Evolutionary conservation across 78 protist species (phyloP).

Genomic region (Ministeria vibrans): DNA sequence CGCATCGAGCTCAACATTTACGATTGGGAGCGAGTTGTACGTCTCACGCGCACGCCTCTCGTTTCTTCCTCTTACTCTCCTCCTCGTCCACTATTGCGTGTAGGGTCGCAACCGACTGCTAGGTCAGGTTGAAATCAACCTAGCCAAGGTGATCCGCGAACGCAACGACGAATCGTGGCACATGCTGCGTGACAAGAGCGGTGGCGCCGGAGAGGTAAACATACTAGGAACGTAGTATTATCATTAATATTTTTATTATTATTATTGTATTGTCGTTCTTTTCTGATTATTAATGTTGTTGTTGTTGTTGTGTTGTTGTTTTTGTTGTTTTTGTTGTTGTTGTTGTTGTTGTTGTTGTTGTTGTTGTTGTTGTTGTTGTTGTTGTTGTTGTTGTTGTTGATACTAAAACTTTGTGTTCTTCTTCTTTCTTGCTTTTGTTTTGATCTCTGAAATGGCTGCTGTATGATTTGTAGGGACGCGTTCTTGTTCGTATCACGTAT

Average conservation of each 20-base stretch:
- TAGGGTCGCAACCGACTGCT: not conserved
- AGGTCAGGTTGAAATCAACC: not conserved
- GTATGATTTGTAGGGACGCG: too few relatives aligned
- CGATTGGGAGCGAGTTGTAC: too few relatives aligned
- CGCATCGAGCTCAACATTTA: too few relatives aligned
- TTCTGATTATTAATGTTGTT: not conserved
- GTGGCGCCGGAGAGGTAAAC: not conserved
- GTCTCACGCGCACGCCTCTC: not conserved
- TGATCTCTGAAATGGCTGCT: too few relatives aligned
- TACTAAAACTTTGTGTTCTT: too few relatives aligned
- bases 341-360: not conserved
- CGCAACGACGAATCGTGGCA: not conserved
- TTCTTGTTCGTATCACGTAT: too few relatives aligned
- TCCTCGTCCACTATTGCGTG: not conserved
- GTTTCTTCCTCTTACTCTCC: not conserved
- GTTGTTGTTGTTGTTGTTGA: too few relatives aligned
- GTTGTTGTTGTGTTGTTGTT: not conserved
- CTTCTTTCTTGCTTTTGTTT: too few relatives aligned
- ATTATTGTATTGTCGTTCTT: not conserved
- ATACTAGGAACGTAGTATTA: not conserved
- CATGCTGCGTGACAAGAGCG: not conserved
- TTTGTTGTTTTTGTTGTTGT: not conserved
- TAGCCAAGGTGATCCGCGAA: not conserved
- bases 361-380: not conserved
- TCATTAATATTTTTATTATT: too few relatives aligned